Base-by-base conservation (phyloP, 257 asterid species). In the Solanum appendiculatum region DNA sequence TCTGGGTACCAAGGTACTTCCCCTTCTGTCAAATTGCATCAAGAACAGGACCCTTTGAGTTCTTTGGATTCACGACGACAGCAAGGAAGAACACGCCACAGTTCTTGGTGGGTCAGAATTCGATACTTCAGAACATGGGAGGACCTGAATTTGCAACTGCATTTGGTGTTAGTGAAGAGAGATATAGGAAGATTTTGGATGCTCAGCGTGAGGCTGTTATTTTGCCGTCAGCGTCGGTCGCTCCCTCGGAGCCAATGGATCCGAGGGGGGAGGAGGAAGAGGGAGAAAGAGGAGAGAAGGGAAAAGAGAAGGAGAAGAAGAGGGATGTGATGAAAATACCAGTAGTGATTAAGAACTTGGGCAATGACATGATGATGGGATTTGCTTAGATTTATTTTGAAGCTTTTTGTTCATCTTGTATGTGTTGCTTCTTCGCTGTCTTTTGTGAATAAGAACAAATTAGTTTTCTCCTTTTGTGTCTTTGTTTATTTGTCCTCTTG, bases 1-100 rank as follows among this genome's bases (percentile, higher is more conserved):
- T 97, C 63, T 92, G 93, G 94, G 88, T 95, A 15, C 99, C 99
- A 0, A 88, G 96, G 13, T 97, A 86, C 94, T 95, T 91, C 91
- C 97, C 99, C 0, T 97, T 94, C 92, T 97, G 99, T 91, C 99
- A 97, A 78, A 97, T 97, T 0, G 98, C 99, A 23, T 94, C 98
- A 6, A 89, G 94, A 7, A 87, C 92, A 0, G 98, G 94, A 23
- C 92, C 98, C 0, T 94, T 97, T 0, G 98, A 89, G 98, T 97
- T 97, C 93, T 95, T 97, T 36, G 99, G 99, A 2, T 97, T 93
- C 94, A 90, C 98, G 6, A 93, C 98, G 0, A 92, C 99, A 0
- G 92, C 98, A 2, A 56, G 91, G 1, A 86, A 93, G 87, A 95
- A 95, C 87, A 58, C 88, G 95, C 99, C 99, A 5, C 99, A 95